Evolutionary conservation across 2,329 filamentous ascomycete species (phyloP), one percentile per base, ranked within the genome.

Genomic region (Didymella glomerata): DNA sequence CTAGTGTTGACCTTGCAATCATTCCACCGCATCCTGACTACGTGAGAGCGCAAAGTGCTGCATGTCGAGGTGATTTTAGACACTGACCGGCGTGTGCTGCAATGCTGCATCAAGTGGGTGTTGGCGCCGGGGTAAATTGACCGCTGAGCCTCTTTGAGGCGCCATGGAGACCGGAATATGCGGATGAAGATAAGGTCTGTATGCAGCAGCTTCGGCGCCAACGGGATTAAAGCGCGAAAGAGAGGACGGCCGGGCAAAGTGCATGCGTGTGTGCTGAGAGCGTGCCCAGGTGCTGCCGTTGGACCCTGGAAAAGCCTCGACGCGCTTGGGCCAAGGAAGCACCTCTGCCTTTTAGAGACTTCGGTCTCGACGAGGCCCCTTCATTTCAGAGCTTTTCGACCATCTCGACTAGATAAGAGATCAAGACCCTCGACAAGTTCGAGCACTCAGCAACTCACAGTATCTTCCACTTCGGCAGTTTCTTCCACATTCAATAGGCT

Each of bases 221-320:
- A 50, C 27, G 56, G 47, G 18, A 16, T 30, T 47, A 28, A 20
- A 28, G 16, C 45, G 49, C 45, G 42, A 44, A 36, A 28, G 54
- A 28, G 32, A 46, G 45, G 41, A 48, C 44, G 42, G 36, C 50
- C 27, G 41, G 51, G 52, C 48, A 48, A 25, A 44, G 57, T 60
- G 57, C 57, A 55, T 60, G 52, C 57, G 46, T 53, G 57, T 52
- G 46, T 48, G 51, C 57, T 48, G 22, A 44, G 57, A 55, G 51
- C 57, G 50, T 60, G 56, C 55, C 27, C 32, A 44, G 38, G 30
- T 34, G 20, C 14, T 25, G 40, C 20, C 20, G 30, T 27, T 38
- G 28, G 48, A 60, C 52, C 52, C 52, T 60, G 57, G 36, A 42
- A 22, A 48, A 48, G 52, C 47, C 38, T 38, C 20, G 25, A 32